These are phyloP conservation scores for Microcyclospora pomicola DNA, from an alignment of 2,329 filamentous ascomycete species.

Conservation along the genomic window DNA sequence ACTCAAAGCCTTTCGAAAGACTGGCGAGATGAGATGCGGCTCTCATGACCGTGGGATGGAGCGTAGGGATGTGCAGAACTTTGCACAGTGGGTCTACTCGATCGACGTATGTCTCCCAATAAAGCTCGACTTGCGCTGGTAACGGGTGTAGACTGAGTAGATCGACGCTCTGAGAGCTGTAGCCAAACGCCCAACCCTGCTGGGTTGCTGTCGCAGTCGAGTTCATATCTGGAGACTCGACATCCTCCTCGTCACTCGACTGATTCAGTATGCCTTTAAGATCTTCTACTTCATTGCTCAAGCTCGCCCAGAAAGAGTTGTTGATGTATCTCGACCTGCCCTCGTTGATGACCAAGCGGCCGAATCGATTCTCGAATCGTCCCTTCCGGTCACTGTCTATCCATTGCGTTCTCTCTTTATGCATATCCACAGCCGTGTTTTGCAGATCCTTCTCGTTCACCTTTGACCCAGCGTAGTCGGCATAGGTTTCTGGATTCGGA, in stretches of 20 bases:
- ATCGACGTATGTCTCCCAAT: slow-evolving; percentile 59
- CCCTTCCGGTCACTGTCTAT: slow-evolving; percentile 15
- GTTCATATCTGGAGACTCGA: slow-evolving; percentile 28
- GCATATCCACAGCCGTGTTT: background rate
- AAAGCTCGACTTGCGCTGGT: slow-evolving; percentile 49
- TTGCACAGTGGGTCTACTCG: slow-evolving; percentile 63
- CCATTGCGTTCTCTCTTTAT: slow-evolving; percentile 10
- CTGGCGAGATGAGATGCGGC: slow-evolving; percentile 45
- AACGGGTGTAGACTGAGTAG: slow-evolving; percentile 50
- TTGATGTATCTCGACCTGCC: slow-evolving; percentile 60
- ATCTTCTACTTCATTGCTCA: slow-evolving; percentile 60
- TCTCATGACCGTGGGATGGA: slow-evolving; percentile 47
- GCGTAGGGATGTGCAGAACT: slow-evolving; percentile 55
- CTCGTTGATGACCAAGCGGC: slow-evolving; percentile 56
- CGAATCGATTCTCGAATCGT: slow-evolving; percentile 38
- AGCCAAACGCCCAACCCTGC: slow-evolving; percentile 60
- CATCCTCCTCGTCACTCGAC: slow-evolving; percentile 46
- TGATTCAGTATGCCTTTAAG: slow-evolving; percentile 50
- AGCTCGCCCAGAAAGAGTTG: slow-evolving; percentile 58
- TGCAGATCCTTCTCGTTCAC: background rate
- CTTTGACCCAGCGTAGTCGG: background rate
- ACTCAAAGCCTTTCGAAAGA: slow-evolving; percentile 44
- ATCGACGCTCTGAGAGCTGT: slow-evolving; percentile 56
- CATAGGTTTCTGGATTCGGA: background rate
- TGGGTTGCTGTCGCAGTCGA: slow-evolving; percentile 35